phyloP scores from a whole-genome alignment of 2,329 filamentous ascomycete species.

The Aotearoamyces nothofagi region DNA sequence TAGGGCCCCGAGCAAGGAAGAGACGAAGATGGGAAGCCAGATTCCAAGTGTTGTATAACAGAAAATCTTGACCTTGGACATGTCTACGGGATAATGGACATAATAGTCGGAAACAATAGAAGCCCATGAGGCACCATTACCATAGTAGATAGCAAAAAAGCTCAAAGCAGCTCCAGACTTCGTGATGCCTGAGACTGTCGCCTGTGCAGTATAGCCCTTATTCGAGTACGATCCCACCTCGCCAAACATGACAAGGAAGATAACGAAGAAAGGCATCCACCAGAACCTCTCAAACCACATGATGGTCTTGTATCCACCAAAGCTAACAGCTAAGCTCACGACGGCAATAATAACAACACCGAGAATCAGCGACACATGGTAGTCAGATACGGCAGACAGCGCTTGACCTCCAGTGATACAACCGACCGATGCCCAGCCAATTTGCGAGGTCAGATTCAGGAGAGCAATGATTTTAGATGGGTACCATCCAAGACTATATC shows the following conservation, averaged over 20 bases:
- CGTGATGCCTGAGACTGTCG: conserved; percentile 22
- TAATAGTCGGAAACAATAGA: conserved; percentile 30
- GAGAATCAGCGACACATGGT: conserved; percentile 7
- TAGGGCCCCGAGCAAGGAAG: no score
- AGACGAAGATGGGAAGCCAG: conserved; percentile 29
- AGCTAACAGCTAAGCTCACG: conserved; percentile 12
- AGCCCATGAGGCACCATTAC: conserved; percentile 31
- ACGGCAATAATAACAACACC: conserved; percentile 10
- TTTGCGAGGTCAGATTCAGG: conserved; percentile 17
- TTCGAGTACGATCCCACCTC: no score
- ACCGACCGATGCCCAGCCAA: conserved; percentile 13
- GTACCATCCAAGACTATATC: conserved; percentile 35
- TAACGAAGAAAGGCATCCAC: conserved; percentile 23
- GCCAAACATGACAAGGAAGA: conserved; percentile 33
- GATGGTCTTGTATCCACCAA: conserved; percentile 14
- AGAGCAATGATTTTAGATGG: conserved; percentile 32
- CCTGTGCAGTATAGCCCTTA: no score
- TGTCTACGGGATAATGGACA: conserved; percentile 30
- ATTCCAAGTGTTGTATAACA: conserved; percentile 31
- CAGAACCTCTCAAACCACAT: conserved; percentile 12
- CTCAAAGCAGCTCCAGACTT: conserved; percentile 25
- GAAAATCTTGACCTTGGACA: conserved; percentile 30
- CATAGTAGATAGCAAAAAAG: conserved; percentile 30
- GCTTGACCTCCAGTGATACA: conserved; percentile 11
- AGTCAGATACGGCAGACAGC: conserved; percentile 10